Evolutionary conservation across 1,139 yeast genomes (phyloP).

Genomic region (Hanseniaspora uvarum): DNA sequence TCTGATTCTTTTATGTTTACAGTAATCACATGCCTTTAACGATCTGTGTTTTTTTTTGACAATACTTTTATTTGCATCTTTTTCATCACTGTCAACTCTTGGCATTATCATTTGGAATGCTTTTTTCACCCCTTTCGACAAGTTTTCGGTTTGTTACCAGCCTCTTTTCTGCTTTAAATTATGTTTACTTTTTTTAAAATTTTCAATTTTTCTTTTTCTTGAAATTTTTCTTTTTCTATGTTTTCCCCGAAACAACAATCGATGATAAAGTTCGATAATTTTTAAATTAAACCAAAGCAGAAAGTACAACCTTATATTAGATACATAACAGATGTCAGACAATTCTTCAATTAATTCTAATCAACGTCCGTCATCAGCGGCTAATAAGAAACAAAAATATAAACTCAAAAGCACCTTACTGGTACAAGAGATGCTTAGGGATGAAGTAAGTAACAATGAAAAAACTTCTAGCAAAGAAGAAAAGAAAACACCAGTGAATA

Average conservation of each 20-base stretch:
- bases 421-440: constrained; percentile 3
- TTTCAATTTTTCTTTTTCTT: neutral
- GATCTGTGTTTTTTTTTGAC: constrained; percentile 10
- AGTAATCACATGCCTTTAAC: constrained; percentile 16
- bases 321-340: neutral
- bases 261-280: neutral
- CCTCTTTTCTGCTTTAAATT: neutral
- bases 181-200: neutral
- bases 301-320: neutral
- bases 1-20: constrained; percentile 15
- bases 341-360: neutral
- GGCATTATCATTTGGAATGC: neutral
- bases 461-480: neutral
- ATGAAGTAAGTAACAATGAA: neutral
- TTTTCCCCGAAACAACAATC: neutral
- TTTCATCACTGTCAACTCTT: neutral
- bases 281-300: neutral
- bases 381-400: neutral
- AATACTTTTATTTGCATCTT: neutral
- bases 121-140: too few species aligned
- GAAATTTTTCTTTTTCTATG: neutral
- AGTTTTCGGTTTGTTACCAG: neutral
- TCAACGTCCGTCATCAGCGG: neutral
- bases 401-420: constrained; percentile 1
- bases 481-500: neutral